Base-by-base conservation (phyloP, 306 rosid genomes). In the Styphnolobium japonicum region DNA sequence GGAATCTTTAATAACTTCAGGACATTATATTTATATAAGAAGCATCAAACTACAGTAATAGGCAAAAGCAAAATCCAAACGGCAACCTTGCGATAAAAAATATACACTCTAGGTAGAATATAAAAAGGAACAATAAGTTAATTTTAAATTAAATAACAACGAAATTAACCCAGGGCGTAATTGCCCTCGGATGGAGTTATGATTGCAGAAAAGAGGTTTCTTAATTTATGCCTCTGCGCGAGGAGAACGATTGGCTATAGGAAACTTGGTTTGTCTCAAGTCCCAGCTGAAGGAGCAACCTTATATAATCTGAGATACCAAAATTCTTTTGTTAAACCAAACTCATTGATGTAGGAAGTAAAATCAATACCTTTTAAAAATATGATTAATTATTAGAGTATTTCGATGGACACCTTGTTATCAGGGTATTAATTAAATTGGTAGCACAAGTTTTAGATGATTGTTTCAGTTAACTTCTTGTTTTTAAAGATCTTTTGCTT, bases 11-110 rank as follows among this genome's bases (percentile, higher is more conserved):
- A 64, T 49, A 43, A 76, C 8, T 31, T 31, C 33, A 61, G 25
- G 68, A 16, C 4, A 61, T 29, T 31, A 61, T 61, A 10, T 15
- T 62, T 39, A n/a, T 65, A 53, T 49, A 4, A 71, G 46, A 64
- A 53, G 71, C 57, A 63, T 49, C 78, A 62, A 62, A 71, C 83
- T n/a, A 11, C 6, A 33, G 58, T 22, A 62, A 37, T 4, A 51
- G 25, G 27, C 73, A 49, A 48, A 61, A 62, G 12, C 67, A 37
- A 46, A 52, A 72, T 19, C 67, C 75, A 25, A 25, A 36, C 25
- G 31, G 3, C 7, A 49, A 49, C 37, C 31, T 1, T 5, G 10
- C 58, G 11, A 29, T 16, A 51, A 51, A 31, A 19, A 31, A 52
- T 51, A 19, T 46, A 48, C 27, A n/a, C 34, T 34, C 19, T 10